Conservation (phyloP, 768 basidiomycete species). For the Porphyrellus cyaneotinctus region DNA sequence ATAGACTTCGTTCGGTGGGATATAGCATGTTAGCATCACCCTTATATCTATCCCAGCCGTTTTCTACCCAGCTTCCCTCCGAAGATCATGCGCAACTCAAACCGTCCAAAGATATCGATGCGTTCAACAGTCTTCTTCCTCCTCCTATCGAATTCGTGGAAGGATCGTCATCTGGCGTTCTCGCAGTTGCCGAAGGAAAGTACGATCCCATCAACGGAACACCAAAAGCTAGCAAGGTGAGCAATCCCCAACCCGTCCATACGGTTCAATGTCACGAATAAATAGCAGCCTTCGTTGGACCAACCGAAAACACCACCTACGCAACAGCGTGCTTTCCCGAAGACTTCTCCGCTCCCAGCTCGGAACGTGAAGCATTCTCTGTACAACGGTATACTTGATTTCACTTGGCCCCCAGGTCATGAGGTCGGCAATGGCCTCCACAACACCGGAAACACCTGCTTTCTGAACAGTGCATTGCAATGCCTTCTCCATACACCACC, state of each 20-base stretch:
- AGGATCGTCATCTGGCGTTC: constrained; percentile 73
- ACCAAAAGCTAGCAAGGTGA: constrained; percentile 51
- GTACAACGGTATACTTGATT: constrained; percentile 53
- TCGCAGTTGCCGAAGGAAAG: constrained; percentile 69
- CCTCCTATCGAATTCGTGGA: constrained; percentile 83
- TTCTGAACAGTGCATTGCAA: constrained; percentile 91
- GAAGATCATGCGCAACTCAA: constrained; percentile 56
- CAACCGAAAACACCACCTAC: constrained; percentile 24
- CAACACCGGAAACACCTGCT: constrained; percentile 94
- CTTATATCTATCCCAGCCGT: constrained; percentile 50
- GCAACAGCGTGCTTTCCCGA: constrained; percentile 27
- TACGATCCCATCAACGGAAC: constrained; percentile 79
- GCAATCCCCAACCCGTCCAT: constrained; percentile 14
- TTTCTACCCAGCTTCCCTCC: constrained; percentile 45
- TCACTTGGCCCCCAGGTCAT: constrained; percentile 53
- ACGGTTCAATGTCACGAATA: constrained; percentile 1
- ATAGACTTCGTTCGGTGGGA: constrained; percentile 8
- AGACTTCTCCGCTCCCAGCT: constrained; percentile 22
- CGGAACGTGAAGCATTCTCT: constrained; percentile 37
- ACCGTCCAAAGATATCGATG: constrained; percentile 66
- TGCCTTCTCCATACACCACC: constrained; percentile 92
- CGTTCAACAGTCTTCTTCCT: constrained; percentile 74
- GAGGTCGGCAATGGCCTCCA: constrained; percentile 60
- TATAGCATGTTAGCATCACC: constrained; percentile 65
- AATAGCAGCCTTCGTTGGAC: constrained; percentile 14